A percentile compares a stretch with the other conserved stretches of the same genome.
Conservation (phyloP, 805 yeast genomes). For the Candida silvicultrix region DNA sequence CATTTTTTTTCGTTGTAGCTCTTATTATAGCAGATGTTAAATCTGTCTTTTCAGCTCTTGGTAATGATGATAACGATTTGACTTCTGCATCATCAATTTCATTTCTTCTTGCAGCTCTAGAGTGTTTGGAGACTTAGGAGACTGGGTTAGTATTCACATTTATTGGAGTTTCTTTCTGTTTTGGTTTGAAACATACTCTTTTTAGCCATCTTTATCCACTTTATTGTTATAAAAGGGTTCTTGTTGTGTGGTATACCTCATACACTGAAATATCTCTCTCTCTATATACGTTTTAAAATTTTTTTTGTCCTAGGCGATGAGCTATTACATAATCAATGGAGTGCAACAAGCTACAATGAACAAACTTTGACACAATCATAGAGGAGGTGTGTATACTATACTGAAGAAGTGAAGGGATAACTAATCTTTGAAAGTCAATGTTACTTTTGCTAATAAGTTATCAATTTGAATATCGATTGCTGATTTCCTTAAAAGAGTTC, state of each 20-base stretch:
- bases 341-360: not conserved
- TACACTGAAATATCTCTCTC: too few species aligned
- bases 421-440: too few species aligned
- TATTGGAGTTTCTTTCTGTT: too few species aligned
- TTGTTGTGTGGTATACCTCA: too few species aligned
- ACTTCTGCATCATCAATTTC: conserved; percentile 40
- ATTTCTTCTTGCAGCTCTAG: conserved; percentile 76
- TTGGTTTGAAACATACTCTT: too few species aligned
- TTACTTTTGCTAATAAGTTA: too few species aligned
- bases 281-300: not conserved
- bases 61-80: conserved; percentile 42
- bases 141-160: conserved; percentile 5
- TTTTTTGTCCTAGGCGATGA: not conserved
- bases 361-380: not conserved
- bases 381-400: too few species aligned
- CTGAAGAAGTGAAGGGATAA: too few species aligned
- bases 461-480: too few species aligned
- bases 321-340: not conserved
- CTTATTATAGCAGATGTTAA: conserved; percentile 60
- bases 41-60: conserved; percentile 56
- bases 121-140: conserved; percentile 48
- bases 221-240: too few species aligned
- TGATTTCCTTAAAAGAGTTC: too few species aligned
- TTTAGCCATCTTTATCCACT: conserved; percentile 23
- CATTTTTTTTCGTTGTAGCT: conserved; percentile 59